Evolutionary conservation across 768 basidiomycete genomes (phyloP).

Genomic region (Trametes cinnabarina): DNA sequence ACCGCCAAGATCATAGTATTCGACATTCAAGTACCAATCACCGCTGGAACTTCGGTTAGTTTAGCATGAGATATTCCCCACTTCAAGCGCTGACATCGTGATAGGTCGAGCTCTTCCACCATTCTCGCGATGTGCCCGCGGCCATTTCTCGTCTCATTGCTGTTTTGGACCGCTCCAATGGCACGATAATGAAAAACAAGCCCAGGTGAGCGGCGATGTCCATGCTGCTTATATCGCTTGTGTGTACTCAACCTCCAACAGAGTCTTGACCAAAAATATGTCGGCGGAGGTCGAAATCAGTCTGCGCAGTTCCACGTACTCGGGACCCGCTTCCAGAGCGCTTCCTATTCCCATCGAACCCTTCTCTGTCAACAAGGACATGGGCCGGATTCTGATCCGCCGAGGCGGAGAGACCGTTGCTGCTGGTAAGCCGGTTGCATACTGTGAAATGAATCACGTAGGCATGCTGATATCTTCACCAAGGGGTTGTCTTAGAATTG

Average conservation of each 20-base stretch:
- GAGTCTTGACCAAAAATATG: slow-evolving; percentile 79
- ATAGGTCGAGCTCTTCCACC: slow-evolving; percentile 92
- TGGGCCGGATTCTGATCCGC: slow-evolving; percentile 89
- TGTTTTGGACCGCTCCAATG: slow-evolving; percentile 74
- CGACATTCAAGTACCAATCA: slow-evolving; percentile 88
- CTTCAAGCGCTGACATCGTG: not conserved
- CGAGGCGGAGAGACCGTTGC: slow-evolving; percentile 92
- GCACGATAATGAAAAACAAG: slow-evolving; percentile 68
- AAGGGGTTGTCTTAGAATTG: slow-evolving; percentile 17
- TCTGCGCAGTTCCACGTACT: slow-evolving; percentile 55
- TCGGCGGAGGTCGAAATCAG: slow-evolving; percentile 88
- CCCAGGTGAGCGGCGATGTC: slow-evolving; percentile 58
- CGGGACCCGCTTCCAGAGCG: slow-evolving; percentile 42
- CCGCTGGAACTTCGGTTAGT: slow-evolving; percentile 75
- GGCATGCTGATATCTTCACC: no score
- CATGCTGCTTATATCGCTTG: slow-evolving; percentile 3
- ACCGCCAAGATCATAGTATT: slow-evolving; percentile 90
- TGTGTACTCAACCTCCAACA: slow-evolving; percentile 27
- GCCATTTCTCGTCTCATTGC: slow-evolving; percentile 79
- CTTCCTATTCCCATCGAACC: slow-evolving; percentile 83
- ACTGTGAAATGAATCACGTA: not conserved
- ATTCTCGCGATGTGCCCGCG: slow-evolving; percentile 90
- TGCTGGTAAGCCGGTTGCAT: slow-evolving; percentile 51
- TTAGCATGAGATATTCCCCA: not conserved
- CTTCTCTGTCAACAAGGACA: slow-evolving; percentile 87